These are phyloP conservation scores for Teunomyces cretensis DNA, from an alignment of 805 yeast species.

Conservation along the genomic window DNA sequence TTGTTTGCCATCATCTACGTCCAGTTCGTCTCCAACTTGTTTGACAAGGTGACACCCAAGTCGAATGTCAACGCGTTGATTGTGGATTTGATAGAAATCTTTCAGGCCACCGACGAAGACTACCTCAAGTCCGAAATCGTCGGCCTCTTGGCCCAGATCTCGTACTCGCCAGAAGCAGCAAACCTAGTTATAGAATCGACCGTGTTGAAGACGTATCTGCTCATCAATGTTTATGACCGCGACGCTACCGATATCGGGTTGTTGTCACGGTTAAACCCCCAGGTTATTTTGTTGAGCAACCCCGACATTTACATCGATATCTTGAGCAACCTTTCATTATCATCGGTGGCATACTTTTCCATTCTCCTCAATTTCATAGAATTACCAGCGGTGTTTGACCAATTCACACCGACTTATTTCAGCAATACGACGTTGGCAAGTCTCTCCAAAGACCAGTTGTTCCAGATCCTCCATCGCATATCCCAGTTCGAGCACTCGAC, in stretches of 20 bases:
- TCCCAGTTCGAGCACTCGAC: constrained; percentile 19
- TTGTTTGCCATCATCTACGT: constrained; percentile 24
- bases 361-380: constrained; percentile 25
- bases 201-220: constrained; percentile 21
- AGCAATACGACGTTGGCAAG: constrained; percentile 8
- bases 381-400: constrained; percentile 15
- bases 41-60: constrained; percentile 6
- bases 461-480: constrained; percentile 17
- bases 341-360: constrained; percentile 21
- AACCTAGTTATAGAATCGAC: constrained; percentile 8
- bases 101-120: neutral
- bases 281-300: constrained; percentile 10
- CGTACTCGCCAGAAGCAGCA: constrained; percentile 13
- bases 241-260: constrained; percentile 16
- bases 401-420: constrained; percentile 10
- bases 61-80: neutral
- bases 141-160: constrained; percentile 18
- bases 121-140: constrained; percentile 18
- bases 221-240: constrained; percentile 10
- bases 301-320: constrained; percentile 13
- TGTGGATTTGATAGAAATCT: neutral
- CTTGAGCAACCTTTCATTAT: constrained; percentile 12
- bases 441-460: constrained; percentile 23
- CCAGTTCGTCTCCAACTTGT: constrained; percentile 23
- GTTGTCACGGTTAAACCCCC: constrained; percentile 14